Conservation (phyloP, 148 eudicot genomes). For the Nyssa sinensis region DNA sequence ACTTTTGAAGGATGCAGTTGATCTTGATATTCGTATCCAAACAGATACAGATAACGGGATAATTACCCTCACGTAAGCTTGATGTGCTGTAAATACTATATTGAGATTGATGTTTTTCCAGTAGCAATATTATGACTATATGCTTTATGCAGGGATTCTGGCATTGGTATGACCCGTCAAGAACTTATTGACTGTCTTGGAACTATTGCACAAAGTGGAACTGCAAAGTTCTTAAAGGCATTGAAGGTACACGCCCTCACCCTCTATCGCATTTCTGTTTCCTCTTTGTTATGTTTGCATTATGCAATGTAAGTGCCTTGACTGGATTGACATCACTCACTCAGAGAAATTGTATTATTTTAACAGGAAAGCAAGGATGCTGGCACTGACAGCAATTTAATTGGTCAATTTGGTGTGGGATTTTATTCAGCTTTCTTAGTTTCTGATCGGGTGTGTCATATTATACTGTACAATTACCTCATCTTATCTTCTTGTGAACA, state of each 20-base stretch:
- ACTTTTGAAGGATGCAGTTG: constrained; percentile 61
- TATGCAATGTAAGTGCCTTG: not conserved
- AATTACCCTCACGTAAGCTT: constrained; percentile 77
- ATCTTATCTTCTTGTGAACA: not conserved
- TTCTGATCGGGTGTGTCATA: constrained; percentile 63
- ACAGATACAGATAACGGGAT: constrained; percentile 84
- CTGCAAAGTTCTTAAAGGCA: constrained; percentile 92
- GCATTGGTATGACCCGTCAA: constrained; percentile 94
- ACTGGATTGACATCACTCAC: not conserved
- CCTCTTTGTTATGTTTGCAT: not conserved
- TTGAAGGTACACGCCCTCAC: constrained; percentile 54
- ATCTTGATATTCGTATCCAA: constrained; percentile 89
- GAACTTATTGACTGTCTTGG: constrained; percentile 96
- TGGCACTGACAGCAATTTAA: constrained; percentile 83
- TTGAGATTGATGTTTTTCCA: not conserved
- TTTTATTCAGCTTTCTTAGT: constrained; percentile 97
- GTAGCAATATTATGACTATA: not conserved
- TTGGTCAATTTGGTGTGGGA: constrained; percentile 99
- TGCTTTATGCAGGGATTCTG: constrained; percentile 65
- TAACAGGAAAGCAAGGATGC: constrained; percentile 92
- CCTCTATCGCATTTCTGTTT: not conserved
- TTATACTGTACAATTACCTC: not conserved
- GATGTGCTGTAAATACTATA: not conserved
- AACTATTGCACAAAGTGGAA: constrained; percentile 98
- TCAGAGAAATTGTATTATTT: constrained; percentile 10